A percentile compares a stretch with the other conserved stretches of the same genome.
These are phyloP conservation scores for Megacollybia marginata DNA, from an alignment of 768 basidiomycete genomes.

Conservation along the genomic window DNA sequence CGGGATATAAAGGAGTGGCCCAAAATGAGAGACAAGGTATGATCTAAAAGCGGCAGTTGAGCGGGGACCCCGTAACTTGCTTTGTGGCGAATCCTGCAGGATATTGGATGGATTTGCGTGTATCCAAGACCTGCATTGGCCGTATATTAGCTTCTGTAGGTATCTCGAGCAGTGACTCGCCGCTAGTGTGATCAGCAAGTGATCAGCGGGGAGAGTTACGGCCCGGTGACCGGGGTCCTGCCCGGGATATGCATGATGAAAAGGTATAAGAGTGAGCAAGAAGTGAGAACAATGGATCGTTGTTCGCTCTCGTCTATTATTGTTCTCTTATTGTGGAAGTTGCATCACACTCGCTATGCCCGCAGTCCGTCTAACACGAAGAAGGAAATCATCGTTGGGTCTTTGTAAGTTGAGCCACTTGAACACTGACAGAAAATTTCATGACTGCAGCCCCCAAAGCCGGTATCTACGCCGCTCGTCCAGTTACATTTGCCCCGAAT, in stretches of 20 bases:
- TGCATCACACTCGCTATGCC: neutral
- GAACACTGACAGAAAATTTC: neutral
- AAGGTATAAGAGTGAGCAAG: neutral
- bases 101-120: neutral
- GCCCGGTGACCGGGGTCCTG: neutral
- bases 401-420: neutral
- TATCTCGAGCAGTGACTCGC: neutral
- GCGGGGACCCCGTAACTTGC: neutral
- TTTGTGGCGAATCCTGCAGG: neutral
- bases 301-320: neutral
- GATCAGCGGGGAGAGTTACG: neutral
- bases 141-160: neutral
- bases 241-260: neutral
- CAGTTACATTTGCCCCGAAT: conserved; percentile 59
- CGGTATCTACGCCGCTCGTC: conserved; percentile 44
- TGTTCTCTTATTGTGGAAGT: neutral
- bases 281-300: neutral
- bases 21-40: neutral
- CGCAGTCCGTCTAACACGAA: neutral
- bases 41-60: neutral
- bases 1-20: neutral
- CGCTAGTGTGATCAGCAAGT: too few species aligned
- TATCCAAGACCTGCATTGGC: neutral
- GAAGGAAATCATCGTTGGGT: neutral
- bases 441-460: conserved; percentile 30